phyloP scores from a whole-genome alignment of 148 eudicot species.

The Persicaria tinctoria region DNA sequence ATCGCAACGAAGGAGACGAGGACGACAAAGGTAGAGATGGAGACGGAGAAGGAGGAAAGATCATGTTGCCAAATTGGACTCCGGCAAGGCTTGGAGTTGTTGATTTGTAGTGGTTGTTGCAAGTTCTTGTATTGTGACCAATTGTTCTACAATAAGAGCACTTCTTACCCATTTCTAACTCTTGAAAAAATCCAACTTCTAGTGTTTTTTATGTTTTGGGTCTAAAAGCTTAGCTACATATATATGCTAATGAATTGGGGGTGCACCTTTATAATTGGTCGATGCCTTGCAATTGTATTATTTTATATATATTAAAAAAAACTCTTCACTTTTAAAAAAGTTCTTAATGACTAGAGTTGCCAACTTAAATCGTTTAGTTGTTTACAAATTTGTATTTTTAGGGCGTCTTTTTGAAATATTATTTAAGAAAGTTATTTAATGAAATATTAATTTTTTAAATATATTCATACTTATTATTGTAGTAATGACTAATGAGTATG shows the following conservation, averaged over 20 bases:
- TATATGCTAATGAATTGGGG: background rate
- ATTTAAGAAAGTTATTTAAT: too few relatives aligned
- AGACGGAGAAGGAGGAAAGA: slow-evolving; percentile 23
- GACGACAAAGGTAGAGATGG: slow-evolving; percentile 24
- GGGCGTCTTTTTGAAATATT: too few relatives aligned
- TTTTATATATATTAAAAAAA: too few relatives aligned
- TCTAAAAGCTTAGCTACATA: too few relatives aligned
- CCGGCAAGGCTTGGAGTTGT: slow-evolving; percentile 17
- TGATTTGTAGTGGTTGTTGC: slow-evolving; percentile 23
- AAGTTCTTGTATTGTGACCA: slow-evolving; percentile 58
- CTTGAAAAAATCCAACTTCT: background rate
- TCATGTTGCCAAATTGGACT: slow-evolving; percentile 32
- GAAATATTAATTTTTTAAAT: too few relatives aligned
- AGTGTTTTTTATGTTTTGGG: background rate
- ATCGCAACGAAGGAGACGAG: background rate
- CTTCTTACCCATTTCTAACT: slow-evolving; percentile 42
- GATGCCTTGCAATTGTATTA: background rate
- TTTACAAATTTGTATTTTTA: too few relatives aligned
- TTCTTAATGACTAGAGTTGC: slow-evolving; percentile 2
- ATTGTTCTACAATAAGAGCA: slow-evolving; percentile 59
- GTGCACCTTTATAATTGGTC: background rate
- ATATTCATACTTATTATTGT: too few relatives aligned
- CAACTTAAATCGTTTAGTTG: background rate
- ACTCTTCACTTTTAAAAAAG: too few relatives aligned
- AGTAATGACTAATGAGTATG: too few relatives aligned